Base-by-base conservation (phyloP, 2,329 filamentous ascomycete genomes). In the Colletotrichum caudatum region DNA sequence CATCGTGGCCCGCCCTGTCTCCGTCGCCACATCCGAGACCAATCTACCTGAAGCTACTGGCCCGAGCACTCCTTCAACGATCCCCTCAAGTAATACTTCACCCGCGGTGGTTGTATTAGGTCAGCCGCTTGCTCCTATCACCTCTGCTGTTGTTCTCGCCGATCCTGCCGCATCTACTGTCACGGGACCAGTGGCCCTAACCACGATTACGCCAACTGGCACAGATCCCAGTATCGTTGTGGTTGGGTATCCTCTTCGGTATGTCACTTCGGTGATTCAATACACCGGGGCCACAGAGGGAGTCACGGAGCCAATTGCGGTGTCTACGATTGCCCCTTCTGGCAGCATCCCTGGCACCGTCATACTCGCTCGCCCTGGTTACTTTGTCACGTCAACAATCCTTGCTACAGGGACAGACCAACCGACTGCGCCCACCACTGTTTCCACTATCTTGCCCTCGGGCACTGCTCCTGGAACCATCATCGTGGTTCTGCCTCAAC, bases 381-480 rank as follows among this genome's bases (percentile, higher is more conserved):
- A 18, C 9, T 60, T 23, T 44, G 26, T 60, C 46, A 23, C 48
- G 39, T 50, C 54, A 1, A 66, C 60, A 1, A 29, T 35, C 5
- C 46, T 51, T 1, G 23, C 57, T 14, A 50, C 62, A 6, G 53
- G 14, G 9, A 33, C 39, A 9, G 23, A 33, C 20, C 41, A 20
- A 18, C 41, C n/a, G 33, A 53, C 5, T n/a, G 39, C 35, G n/a
- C 53, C 56, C n/a, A 33, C 46, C 2, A 58, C 23, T 5, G 59
- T 73, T 12, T 64, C 62, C 12, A 74, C 70, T 16, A 59, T 73
- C 6, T 14, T 39, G 16, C 60, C 65, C 0, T 20, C 39, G 2
- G 70, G 72, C 0, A 64, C 46, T 14, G 18, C 37, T 5, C 65
- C 68, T 1, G 72, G 73, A 5, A 75, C 73, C 1, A 37, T 73